Percentiles rank a stretch among this genome's conserved stretches.
phyloP scores from a whole-genome alignment of 2,329 filamentous ascomycete genomes.

The Claviceps pusilla region DNA sequence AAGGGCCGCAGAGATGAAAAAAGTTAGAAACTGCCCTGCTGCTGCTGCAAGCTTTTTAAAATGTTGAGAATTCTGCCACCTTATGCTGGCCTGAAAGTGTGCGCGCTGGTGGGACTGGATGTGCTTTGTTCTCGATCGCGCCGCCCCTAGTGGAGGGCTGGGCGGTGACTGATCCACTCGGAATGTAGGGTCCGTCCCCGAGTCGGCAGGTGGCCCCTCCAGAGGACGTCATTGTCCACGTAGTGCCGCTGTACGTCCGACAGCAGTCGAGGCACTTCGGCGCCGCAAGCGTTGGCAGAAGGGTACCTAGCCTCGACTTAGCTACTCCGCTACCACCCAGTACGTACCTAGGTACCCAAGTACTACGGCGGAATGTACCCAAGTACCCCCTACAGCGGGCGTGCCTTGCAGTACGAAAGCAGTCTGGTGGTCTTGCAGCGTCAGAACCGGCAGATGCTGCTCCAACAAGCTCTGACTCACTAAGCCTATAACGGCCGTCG shows the following conservation, averaged over 20 bases:
- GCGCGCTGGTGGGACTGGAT: not conserved
- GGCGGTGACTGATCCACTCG: constrained; percentile 1
- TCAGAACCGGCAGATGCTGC: not conserved
- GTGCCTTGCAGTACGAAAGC: not conserved
- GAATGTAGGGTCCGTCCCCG: not conserved
- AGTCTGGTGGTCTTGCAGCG: not conserved
- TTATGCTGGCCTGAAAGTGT: not conserved
- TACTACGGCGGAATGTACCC: too few relatives aligned
- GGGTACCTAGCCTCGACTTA: not conserved
- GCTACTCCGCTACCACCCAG: not conserved
- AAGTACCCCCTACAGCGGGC: too few relatives aligned
- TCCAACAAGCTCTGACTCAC: not conserved
- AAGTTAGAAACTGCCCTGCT: constrained; percentile 4
- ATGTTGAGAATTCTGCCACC: constrained; percentile 6
- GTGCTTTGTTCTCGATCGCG: not conserved
- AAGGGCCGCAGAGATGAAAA: not conserved
- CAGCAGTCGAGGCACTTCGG: not conserved
- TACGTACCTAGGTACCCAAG: not conserved
- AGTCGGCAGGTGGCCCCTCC: too few relatives aligned
- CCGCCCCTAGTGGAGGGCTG: not conserved
- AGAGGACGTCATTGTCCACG: not conserved
- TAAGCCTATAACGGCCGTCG: constrained; percentile 1
- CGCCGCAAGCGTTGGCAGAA: not conserved
- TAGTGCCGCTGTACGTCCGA: not conserved
- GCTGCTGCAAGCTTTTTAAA: too few relatives aligned